A percentile compares a stretch with the other conserved stretches of the same genome.
These are phyloP conservation scores for Pichia occidentalis DNA, from an alignment of 805 yeast species.

Conservation along the genomic window DNA sequence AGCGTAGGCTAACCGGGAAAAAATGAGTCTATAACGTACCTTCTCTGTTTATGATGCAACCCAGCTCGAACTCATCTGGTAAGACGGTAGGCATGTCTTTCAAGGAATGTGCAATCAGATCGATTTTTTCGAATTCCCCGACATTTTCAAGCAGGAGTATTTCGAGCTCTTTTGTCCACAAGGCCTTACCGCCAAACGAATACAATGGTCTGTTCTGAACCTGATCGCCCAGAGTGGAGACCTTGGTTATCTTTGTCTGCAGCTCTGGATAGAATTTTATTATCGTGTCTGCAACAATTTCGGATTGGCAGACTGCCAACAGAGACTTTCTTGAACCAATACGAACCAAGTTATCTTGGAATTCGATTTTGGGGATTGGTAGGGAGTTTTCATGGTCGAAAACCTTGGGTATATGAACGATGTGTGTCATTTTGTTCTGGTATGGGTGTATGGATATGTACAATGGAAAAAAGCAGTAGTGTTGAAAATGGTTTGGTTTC, in stretches of 20 bases:
- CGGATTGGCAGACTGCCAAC: constrained; percentile 82
- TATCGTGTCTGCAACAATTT: constrained; percentile 59
- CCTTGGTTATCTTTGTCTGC: constrained; percentile 69
- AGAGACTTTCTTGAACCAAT: constrained; percentile 89
- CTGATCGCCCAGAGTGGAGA: constrained; percentile 86
- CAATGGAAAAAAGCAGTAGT: constrained; percentile 1
- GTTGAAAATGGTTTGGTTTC: constrained; percentile 1
- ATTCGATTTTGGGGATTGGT: constrained; percentile 8
- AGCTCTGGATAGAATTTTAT: constrained; percentile 52
- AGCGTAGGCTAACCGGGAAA: background rate
- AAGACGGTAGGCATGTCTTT: constrained; percentile 87
- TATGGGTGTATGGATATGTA: background rate
- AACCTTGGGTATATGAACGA: constrained; percentile 11
- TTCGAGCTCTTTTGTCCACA: constrained; percentile 96
- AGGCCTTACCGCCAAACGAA: constrained; percentile 90
- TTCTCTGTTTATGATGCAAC: constrained; percentile 78
- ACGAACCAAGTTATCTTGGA: constrained; percentile 20
- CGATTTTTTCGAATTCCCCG: constrained; percentile 63
- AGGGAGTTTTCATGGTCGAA: constrained; percentile 8
- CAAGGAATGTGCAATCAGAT: constrained; percentile 86
- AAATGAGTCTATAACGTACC: constrained; percentile 26
- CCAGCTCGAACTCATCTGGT: constrained; percentile 86
- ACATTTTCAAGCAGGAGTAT: constrained; percentile 59
- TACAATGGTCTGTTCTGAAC: constrained; percentile 80
- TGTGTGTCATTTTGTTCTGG: constrained; percentile 5